Conservation (phyloP, 352 stramenopile species). For the Phytophthora fragariae region DNA sequence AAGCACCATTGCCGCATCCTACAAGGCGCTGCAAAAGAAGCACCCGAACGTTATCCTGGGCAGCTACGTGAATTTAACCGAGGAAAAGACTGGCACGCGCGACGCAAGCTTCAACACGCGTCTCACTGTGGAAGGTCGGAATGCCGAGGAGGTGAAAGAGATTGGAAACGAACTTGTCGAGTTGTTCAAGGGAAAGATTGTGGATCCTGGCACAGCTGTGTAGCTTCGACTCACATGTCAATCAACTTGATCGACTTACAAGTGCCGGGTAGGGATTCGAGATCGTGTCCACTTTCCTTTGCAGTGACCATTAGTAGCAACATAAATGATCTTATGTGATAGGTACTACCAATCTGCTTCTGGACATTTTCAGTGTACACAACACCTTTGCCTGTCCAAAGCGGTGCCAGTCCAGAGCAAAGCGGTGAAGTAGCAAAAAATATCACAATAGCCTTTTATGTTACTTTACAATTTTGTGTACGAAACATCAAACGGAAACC, state of each 20-base stretch:
- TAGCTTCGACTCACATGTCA: neutral
- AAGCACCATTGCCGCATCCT: conserved; percentile 57
- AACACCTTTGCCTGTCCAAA: no score
- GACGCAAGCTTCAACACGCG: conserved; percentile 70
- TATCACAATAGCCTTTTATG: no score
- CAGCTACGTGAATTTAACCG: conserved; percentile 81
- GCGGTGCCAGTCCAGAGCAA: no score
- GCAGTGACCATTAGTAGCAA: neutral
- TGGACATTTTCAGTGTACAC: neutral
- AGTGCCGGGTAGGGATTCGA: neutral
- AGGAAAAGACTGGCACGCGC: conserved; percentile 51
- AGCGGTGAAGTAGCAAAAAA: no score
- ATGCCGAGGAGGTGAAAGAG: conserved; percentile 46
- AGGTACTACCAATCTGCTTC: neutral
- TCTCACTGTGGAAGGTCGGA: conserved; percentile 61
- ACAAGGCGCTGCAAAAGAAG: conserved; percentile 67
- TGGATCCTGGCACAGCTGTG: conserved; percentile 12
- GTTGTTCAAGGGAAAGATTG: neutral
- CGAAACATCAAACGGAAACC: no score
- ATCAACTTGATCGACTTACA: neutral
- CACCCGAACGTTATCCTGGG: conserved; percentile 70
- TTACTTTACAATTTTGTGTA: no score
- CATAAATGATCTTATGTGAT: neutral
- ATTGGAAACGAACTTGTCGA: neutral
- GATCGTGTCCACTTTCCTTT: neutral